phyloP scores from a whole-genome alignment of 441 rosid genomes.

The Populus hybrid region DNA sequence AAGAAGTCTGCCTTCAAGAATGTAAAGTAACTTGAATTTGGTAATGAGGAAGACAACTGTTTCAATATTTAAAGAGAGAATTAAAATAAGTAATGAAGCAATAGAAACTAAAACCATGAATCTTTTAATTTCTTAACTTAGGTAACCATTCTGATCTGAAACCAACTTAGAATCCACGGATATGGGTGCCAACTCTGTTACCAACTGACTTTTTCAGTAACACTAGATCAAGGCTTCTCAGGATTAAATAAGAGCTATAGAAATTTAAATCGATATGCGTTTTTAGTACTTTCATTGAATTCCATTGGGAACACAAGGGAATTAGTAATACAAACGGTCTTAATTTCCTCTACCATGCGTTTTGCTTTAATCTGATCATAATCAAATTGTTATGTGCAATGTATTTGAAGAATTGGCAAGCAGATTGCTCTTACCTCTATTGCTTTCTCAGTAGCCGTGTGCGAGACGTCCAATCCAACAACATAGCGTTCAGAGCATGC shows the following conservation, averaged over 20 bases:
- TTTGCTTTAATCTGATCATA: background rate
- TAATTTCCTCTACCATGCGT: background rate
- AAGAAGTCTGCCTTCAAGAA: slow-evolving; percentile 72
- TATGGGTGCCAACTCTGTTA: background rate
- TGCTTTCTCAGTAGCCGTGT: slow-evolving; percentile 56
- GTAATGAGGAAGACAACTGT: slow-evolving; percentile 55
- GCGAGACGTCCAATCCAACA: slow-evolving; percentile 71
- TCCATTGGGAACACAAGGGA: background rate
- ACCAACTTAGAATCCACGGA: background rate
- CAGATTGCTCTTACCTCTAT: slow-evolving; percentile 38
- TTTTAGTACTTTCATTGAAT: background rate
- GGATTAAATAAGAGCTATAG: background rate
- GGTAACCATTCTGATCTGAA: background rate
- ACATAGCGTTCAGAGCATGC: slow-evolving; percentile 70
- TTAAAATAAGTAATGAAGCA: slow-evolving; percentile 5
- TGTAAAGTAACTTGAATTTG: slow-evolving; percentile 49
- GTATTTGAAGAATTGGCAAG: slow-evolving; percentile 1
- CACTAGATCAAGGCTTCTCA: background rate
- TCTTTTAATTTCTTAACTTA: background rate
- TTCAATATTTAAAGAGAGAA: slow-evolving; percentile 19
- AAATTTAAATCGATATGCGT: too few relatives aligned
- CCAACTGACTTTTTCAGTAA: background rate
- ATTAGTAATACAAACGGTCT: background rate
- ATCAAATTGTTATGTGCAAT: background rate
- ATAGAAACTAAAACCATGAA: slow-evolving; percentile 2